Evolutionary conservation across 192 early-diverging fungal species (phyloP).

Genomic region (Spinellus fusiger): DNA sequence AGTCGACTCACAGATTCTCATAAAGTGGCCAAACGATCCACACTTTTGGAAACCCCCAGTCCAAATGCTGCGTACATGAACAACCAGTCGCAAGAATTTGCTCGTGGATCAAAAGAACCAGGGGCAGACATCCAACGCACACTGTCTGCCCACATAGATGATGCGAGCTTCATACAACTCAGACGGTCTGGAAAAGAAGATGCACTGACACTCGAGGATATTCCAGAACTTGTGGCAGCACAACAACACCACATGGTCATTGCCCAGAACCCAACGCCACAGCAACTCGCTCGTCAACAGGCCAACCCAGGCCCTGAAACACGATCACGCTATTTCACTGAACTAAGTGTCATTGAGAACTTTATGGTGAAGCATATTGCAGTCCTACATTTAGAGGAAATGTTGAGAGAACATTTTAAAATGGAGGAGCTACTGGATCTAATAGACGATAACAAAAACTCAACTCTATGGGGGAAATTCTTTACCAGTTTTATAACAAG

Average conservation of each 20-base stretch:
- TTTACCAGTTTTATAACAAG: slow-evolving; percentile 61
- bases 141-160: not conserved
- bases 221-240: slow-evolving; percentile 10
- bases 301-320: slow-evolving; percentile 13
- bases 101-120: not conserved
- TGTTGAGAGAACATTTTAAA: slow-evolving; percentile 63
- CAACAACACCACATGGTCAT: slow-evolving; percentile 18
- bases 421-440: slow-evolving; percentile 77
- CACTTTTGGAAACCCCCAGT: slow-evolving; percentile 43
- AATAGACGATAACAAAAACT: slow-evolving; percentile 71
- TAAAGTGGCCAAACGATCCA: slow-evolving; percentile 43
- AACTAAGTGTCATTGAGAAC: slow-evolving; percentile 69
- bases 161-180: not conserved
- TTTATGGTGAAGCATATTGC: slow-evolving; percentile 84
- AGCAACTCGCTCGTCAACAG: slow-evolving; percentile 1
- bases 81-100: not conserved
- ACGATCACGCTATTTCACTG: slow-evolving; percentile 42
- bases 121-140: not conserved
- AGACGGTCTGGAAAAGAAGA: slow-evolving; percentile 13
- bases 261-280: slow-evolving; percentile 1
- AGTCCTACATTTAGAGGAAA: slow-evolving; percentile 65
- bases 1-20: slow-evolving; percentile 23
- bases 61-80: slow-evolving; percentile 20
- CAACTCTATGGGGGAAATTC: slow-evolving; percentile 69
- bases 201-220: slow-evolving; percentile 21